A percentile compares a stretch with the other conserved stretches of the same genome.
Conservation (phyloP, 352 stramenopile genomes). For the Globisporangium rhizosaccharum region DNA sequence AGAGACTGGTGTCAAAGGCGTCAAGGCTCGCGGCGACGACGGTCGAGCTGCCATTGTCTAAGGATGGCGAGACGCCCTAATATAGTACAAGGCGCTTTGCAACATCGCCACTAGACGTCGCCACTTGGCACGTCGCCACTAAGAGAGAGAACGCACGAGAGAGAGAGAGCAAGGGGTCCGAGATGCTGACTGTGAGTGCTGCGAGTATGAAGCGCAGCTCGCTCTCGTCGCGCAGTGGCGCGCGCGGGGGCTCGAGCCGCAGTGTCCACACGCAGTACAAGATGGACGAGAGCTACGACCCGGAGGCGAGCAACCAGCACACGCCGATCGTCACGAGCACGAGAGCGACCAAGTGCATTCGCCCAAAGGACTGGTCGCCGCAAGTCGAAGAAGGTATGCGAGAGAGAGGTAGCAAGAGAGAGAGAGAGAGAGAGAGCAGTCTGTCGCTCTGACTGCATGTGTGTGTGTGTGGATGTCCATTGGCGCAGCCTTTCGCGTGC, state of each 20-base stretch:
- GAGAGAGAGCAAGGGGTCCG: background rate
- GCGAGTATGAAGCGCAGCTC: conserved; percentile 23
- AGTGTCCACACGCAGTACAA: conserved; percentile 36
- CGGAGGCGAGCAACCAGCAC: conserved; percentile 17
- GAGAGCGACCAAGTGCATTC: conserved; percentile 57
- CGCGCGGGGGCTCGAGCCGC: conserved; percentile 7
- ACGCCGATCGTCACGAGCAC: conserved; percentile 39
- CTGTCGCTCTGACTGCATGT: too few relatives aligned
- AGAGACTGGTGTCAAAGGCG: conserved; percentile 14
- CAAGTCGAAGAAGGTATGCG: conserved; percentile 56
- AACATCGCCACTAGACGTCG: too few relatives aligned
- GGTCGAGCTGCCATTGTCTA: background rate
- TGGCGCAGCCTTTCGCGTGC: conserved; percentile 46
- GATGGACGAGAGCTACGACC: conserved; percentile 44
- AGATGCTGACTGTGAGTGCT: conserved; percentile 30
- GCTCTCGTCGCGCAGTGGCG: conserved; percentile 30
- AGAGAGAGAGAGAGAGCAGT: too few relatives aligned
- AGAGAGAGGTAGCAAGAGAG: background rate
- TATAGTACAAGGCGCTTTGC: too few relatives aligned
- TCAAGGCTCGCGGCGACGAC: background rate
- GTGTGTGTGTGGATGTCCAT: too few relatives aligned
- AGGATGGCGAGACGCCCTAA: too few relatives aligned
- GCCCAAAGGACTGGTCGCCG: conserved; percentile 61
- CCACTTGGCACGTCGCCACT: too few relatives aligned
- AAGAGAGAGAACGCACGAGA: too few relatives aligned